Evolutionary conservation across 2,329 filamentous ascomycete genomes (phyloP).

Genomic region (Orbilia oligospora): DNA sequence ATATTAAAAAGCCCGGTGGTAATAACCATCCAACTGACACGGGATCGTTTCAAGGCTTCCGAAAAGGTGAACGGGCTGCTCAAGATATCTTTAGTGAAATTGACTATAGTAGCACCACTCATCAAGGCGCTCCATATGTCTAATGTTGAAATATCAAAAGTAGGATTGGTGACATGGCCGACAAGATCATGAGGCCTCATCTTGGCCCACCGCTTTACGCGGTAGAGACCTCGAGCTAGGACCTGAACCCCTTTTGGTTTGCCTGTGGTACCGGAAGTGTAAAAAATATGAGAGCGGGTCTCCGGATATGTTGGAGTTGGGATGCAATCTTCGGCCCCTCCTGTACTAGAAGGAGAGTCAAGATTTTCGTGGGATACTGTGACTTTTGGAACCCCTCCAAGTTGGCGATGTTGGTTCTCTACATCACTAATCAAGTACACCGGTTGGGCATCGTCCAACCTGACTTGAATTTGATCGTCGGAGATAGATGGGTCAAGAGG

Average conservation of each 20-base stretch:
- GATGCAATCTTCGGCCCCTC: background rate
- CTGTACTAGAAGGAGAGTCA: background rate
- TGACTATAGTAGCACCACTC: slow-evolving; percentile 19
- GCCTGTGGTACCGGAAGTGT: slow-evolving; percentile 21
- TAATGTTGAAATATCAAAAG: slow-evolving; percentile 4
- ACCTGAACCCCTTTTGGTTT: slow-evolving; percentile 27
- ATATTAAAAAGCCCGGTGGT: slow-evolving; percentile 28
- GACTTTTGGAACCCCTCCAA: background rate
- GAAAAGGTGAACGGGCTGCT: slow-evolving; percentile 22
- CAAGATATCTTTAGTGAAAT: slow-evolving; percentile 17
- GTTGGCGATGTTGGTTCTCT: slow-evolving; percentile 14
- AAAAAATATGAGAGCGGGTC: slow-evolving; percentile 25
- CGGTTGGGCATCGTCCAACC: slow-evolving; percentile 14
- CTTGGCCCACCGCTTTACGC: slow-evolving; percentile 3
- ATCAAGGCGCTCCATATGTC: slow-evolving; percentile 11
- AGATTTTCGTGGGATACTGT: background rate
- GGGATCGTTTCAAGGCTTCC: background rate
- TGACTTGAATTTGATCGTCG: slow-evolving; percentile 28
- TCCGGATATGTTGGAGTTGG: slow-evolving; percentile 21
- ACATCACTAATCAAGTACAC: slow-evolving; percentile 20
- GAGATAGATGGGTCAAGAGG: slow-evolving; percentile 12
- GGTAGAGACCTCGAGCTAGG: slow-evolving; percentile 15
- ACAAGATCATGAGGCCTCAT: slow-evolving; percentile 12
- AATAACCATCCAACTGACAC: slow-evolving; percentile 7
- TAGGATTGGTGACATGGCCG: slow-evolving; percentile 26